phyloP scores from a whole-genome alignment of 2,329 filamentous ascomycete genomes.

The Colletotrichum karsti region DNA sequence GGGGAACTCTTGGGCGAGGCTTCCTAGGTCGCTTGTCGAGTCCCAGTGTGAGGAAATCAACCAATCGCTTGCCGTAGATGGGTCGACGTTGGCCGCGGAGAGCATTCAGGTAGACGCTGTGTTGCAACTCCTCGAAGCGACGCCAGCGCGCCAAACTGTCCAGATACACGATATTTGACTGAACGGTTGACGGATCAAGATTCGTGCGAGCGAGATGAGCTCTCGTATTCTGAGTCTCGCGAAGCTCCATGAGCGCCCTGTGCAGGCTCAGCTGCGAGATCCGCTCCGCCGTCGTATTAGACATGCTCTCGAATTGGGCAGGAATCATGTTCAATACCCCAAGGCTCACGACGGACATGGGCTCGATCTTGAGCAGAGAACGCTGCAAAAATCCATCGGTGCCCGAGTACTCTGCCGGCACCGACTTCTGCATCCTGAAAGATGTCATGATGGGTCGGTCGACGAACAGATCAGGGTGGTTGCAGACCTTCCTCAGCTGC shows the following conservation, averaged over 20 bases:
- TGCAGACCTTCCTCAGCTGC: slow-evolving; percentile 97
- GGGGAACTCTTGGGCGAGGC: slow-evolving; percentile 67
- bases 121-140: slow-evolving; percentile 80
- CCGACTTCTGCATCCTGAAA: slow-evolving; percentile 87
- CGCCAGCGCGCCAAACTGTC: slow-evolving; percentile 76
- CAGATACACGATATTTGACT: slow-evolving; percentile 75
- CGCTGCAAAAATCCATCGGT: slow-evolving; percentile 76
- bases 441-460: slow-evolving; percentile 97
- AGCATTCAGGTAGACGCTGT: slow-evolving; percentile 82
- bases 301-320: slow-evolving; percentile 73
- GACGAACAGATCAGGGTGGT: slow-evolving; percentile 96
- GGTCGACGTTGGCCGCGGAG: slow-evolving; percentile 82
- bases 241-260: slow-evolving; percentile 72
- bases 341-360: slow-evolving; percentile 73
- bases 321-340: slow-evolving; percentile 84
- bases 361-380: slow-evolving; percentile 68
- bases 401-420: slow-evolving; percentile 76
- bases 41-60: slow-evolving; percentile 77
- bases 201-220: slow-evolving; percentile 63
- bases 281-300: slow-evolving; percentile 59
- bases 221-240: slow-evolving; percentile 73
- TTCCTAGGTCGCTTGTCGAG: slow-evolving; percentile 66
- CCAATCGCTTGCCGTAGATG: slow-evolving; percentile 81
- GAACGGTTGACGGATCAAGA: slow-evolving; percentile 73
- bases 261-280: slow-evolving; percentile 76